Conservation (phyloP, 2,329 filamentous ascomycete species). For the Colletotrichum truncatum region DNA sequence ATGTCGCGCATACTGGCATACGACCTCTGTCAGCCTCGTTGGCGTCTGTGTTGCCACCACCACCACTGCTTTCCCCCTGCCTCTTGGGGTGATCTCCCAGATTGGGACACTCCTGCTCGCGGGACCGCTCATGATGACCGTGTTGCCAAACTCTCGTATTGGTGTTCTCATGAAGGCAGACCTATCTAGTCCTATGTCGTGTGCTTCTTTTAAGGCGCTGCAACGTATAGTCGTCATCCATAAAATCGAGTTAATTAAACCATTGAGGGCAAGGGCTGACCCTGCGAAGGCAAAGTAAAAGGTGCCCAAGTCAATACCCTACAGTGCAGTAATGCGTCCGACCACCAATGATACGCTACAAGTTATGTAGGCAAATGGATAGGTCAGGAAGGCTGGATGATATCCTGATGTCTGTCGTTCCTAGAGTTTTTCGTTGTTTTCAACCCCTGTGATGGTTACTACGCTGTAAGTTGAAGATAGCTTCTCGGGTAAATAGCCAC, state of each 20-base stretch:
- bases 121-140: constrained; percentile 15
- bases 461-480: not conserved
- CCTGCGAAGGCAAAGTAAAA: constrained; percentile 61
- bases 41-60: constrained; percentile 24
- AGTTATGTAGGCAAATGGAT: constrained; percentile 69
- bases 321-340: constrained; percentile 66
- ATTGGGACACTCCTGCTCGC: not conserved
- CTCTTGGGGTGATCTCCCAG: not conserved
- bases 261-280: constrained; percentile 59
- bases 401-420: not conserved
- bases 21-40: constrained; percentile 10
- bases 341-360: constrained; percentile 69
- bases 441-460: not conserved
- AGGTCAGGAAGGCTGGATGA: constrained; percentile 60
- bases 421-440: not conserved
- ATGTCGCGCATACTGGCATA: constrained; percentile 7
- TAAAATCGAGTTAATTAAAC: constrained; percentile 51
- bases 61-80: constrained; percentile 15
- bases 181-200: constrained; percentile 33
- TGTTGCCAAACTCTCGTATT: constrained; percentile 17
- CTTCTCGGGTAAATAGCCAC: constrained; percentile 6
- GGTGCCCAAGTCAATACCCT: constrained; percentile 53
- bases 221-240: constrained; percentile 36
- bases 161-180: constrained; percentile 36
- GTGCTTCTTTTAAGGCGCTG: constrained; percentile 43